Evolutionary conservation across 163 green algal species (phyloP).

Genomic region (Scenedesmus sp.): DNA sequence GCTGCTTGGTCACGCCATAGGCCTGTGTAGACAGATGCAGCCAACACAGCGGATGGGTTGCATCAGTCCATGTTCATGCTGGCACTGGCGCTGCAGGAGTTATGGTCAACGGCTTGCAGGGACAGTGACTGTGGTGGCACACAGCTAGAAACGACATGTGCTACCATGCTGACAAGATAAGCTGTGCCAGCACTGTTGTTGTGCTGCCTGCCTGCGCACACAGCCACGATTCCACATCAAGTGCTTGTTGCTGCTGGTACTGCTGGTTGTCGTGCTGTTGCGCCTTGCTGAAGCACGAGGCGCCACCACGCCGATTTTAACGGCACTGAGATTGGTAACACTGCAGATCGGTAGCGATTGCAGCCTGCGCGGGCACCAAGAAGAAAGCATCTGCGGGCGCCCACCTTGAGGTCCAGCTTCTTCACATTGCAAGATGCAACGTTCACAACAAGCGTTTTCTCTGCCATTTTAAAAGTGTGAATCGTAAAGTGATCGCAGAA

Average conservation of each 20-base stretch:
- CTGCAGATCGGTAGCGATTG: neutral
- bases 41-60: neutral
- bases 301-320: neutral
- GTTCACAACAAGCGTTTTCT: constrained; percentile 55
- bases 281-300: neutral
- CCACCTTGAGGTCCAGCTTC: constrained; percentile 68
- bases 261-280: neutral
- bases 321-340: too few relatives aligned
- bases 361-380: neutral
- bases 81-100: neutral
- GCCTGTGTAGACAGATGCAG: constrained; percentile 34
- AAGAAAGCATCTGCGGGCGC: constrained; percentile 16
- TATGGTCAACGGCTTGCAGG: neutral
- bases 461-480: constrained; percentile 30
- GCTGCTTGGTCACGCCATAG: constrained; percentile 60
- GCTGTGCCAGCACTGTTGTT: too few relatives aligned
- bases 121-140: neutral
- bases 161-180: neutral
- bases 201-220: neutral
- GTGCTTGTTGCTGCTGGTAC: neutral
- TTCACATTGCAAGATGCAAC: constrained; percentile 63
- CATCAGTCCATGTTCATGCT: neutral
- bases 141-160: neutral
- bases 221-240: neutral
- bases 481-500: neutral